Conservation (phyloP, 2,329 filamentous ascomycete species). For the Aspergillus pseudoterreus region DNA sequence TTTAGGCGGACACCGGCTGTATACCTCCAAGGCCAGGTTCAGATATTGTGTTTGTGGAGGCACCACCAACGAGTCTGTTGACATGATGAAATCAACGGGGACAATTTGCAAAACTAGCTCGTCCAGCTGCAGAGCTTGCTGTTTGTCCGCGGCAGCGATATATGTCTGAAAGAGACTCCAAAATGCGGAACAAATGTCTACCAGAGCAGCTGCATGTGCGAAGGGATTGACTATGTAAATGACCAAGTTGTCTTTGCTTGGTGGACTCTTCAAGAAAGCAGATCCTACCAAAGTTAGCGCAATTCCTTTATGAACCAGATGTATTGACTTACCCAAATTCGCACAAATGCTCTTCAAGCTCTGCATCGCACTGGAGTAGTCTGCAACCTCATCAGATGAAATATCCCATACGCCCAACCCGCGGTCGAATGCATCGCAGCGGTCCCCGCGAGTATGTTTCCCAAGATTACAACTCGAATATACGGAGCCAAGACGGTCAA, state of each 20-base stretch:
- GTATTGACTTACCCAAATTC: conserved; percentile 31
- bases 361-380: conserved; percentile 34
- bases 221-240: conserved; percentile 60
- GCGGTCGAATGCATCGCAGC: conserved; percentile 36
- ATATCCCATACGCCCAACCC: conserved; percentile 38
- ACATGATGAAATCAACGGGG: conserved; percentile 53
- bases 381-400: conserved; percentile 19
- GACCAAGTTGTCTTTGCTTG: conserved; percentile 45
- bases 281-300: conserved; percentile 27
- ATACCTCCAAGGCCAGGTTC: conserved; percentile 54
- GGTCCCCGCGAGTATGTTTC: conserved; percentile 43
- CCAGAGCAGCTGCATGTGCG: conserved; percentile 40
- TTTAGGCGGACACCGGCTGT: conserved; percentile 54
- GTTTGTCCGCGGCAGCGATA: conserved; percentile 35
- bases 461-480: conserved; percentile 59
- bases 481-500: conserved; percentile 50
- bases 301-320: neutral
- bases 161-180: conserved; percentile 55
- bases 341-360: conserved; percentile 32
- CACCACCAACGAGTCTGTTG: conserved; percentile 50
- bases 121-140: conserved; percentile 27
- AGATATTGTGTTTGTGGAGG: conserved; percentile 48
- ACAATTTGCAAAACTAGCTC: conserved; percentile 59
- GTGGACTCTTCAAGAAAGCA: conserved; percentile 31
- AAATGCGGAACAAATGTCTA: conserved; percentile 56